Evolutionary conservation across 2,329 filamentous ascomycete genomes (phyloP), one percentile per base, ranked within the genome.

Genomic region (Xylaria sp.): DNA sequence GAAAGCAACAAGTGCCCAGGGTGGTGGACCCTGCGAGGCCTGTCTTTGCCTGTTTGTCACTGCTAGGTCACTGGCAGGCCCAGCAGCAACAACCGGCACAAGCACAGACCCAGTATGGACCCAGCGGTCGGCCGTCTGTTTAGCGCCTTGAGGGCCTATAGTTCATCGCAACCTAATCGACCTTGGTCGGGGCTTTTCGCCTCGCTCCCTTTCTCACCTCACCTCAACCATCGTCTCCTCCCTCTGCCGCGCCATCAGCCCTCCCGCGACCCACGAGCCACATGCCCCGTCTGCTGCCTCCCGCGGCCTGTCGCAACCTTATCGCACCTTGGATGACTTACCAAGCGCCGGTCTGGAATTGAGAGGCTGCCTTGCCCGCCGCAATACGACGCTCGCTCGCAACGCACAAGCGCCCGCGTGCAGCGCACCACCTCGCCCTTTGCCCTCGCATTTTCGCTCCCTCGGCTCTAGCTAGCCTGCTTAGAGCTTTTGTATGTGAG

Each of bases 111-210:
- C 49, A 57, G 49, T 8, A 59, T 39, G 15, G 59, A 41, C 51
- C 58, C 52, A 39, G 46, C 39, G 41, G 28, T 57, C 60, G 56
- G n/a, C 62, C 39, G 49, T 55, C 20, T 28, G 56, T 43, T 43
- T 57, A 57, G 46, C 20, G 46, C 23, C 20, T 10, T 3, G 55
- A 41, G 52, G 51, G 52, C 52, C 28, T 55, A 31, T 33, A 18
- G 54, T 60, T 58, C 49, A 49, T 57, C 68, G 62, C 68, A 62
- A 70, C 68, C 68, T 65, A 68, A 70, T 68, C 60, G 62, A 46
- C 41, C 68, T 68, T 39, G 65, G 65, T 68, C 59, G 65, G 67
- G 67, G 46, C 64, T 64, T 64, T 67, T 71, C 66, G 69, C 66
- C 66, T 69, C 62, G 66, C 56, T 71, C 62, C 66, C 62, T 46